These are phyloP conservation scores for Austroboletus niveus DNA, from an alignment of 1,284 basidiomycete species.

Conservation along the genomic window DNA sequence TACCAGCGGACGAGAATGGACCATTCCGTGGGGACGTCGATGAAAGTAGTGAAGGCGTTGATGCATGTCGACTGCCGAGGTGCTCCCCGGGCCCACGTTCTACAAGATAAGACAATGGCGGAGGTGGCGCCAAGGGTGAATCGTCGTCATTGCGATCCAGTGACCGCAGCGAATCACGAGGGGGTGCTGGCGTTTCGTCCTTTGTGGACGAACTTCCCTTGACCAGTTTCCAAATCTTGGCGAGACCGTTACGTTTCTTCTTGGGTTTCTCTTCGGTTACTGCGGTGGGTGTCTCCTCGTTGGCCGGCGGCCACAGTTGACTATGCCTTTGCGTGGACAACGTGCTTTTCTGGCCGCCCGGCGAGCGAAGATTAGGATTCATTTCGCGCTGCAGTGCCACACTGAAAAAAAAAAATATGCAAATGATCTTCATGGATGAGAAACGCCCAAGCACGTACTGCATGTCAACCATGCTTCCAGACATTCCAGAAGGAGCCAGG, in stretches of 20 bases:
- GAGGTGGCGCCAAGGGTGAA: slow-evolving; percentile 77
- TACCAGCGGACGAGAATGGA: slow-evolving; percentile 49
- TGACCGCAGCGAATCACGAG: slow-evolving; percentile 32
- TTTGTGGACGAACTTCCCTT: slow-evolving; percentile 53
- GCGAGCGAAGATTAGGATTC: slow-evolving; percentile 40
- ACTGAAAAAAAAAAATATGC: slow-evolving; percentile 36
- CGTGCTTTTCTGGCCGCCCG: slow-evolving; percentile 40
- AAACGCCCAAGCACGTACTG: slow-evolving; percentile 59
- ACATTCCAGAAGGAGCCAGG: slow-evolving; percentile 72
- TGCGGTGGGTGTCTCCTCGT: slow-evolving; percentile 29
- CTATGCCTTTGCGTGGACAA: slow-evolving; percentile 48
- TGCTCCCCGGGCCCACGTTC: slow-evolving; percentile 57
- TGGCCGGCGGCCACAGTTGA: slow-evolving; percentile 53
- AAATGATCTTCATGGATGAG: slow-evolving; percentile 6
- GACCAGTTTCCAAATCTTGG: slow-evolving; percentile 81
- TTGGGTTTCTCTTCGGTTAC: slow-evolving; percentile 40
- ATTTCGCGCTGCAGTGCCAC: slow-evolving; percentile 72
- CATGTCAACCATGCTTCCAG: slow-evolving; percentile 90
- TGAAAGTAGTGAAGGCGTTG: slow-evolving; percentile 65
- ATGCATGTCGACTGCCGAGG: slow-evolving; percentile 52
- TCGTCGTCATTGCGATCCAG: slow-evolving; percentile 59
- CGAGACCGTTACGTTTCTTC: slow-evolving; percentile 79
- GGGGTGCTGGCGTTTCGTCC: slow-evolving; percentile 17
- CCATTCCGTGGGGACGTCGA: slow-evolving; percentile 52
- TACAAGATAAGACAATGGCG: slow-evolving; percentile 81